A percentile compares a stretch with the other conserved stretches of the same genome.
Conservation (phyloP, 768 basidiomycete species). For the Kwoniella dejecticola region DNA sequence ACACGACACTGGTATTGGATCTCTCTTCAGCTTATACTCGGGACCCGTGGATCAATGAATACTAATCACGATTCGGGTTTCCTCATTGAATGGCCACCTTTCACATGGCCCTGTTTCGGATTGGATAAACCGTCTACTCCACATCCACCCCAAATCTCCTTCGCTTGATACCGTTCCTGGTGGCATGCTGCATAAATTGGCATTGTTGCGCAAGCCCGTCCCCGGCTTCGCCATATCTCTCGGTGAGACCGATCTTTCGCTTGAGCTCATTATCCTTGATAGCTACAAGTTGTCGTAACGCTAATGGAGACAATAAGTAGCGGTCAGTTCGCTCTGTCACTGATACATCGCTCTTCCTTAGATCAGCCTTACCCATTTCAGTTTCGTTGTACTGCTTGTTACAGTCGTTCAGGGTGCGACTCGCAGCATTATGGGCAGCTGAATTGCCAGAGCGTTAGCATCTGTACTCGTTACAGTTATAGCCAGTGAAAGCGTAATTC, state of each 20-base stretch:
- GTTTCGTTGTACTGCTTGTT: neutral
- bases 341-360: too few relatives aligned
- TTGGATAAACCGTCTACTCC: neutral
- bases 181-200: neutral
- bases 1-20: too few relatives aligned
- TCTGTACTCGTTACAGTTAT: too few relatives aligned
- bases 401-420: neutral
- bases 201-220: slow-evolving; percentile 10
- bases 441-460: too few relatives aligned
- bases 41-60: too few relatives aligned
- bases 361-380: neutral
- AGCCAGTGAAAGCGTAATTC: too few relatives aligned
- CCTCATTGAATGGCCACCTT: too few relatives aligned
- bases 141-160: neutral
- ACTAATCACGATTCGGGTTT: too few relatives aligned
- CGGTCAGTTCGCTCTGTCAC: too few relatives aligned
- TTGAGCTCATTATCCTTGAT: slow-evolving; percentile 15
- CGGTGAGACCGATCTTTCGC: slow-evolving; percentile 10
- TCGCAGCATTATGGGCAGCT: too few relatives aligned
- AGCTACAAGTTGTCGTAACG: neutral
- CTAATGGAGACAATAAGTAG: neutral
- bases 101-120: neutral
- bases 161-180: slow-evolving; percentile 3
- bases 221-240: slow-evolving; percentile 16
- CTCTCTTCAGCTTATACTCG: too few relatives aligned